Evolutionary conservation across 495 filamentous ascomycete genomes (phyloP), one percentile per base, ranked within the genome.

Genomic region (Penicillium herquei): DNA sequence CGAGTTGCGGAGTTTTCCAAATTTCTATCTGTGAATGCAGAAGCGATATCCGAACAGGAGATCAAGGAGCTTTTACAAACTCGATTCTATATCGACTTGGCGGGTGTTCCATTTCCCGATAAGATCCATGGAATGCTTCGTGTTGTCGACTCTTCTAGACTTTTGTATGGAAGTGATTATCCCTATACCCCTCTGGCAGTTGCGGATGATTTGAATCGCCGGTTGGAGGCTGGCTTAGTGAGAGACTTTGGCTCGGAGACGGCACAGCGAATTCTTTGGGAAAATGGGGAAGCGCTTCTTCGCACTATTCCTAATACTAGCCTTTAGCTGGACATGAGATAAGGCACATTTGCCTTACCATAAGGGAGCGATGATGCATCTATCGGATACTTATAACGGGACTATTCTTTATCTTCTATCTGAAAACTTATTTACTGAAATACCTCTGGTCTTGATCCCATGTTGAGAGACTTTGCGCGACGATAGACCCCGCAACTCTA

Each of bases 21-120:
- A 0, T 49, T 64, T 9, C n/a, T 62, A 3, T 14, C 63, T 5
- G 45, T 39, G 12, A 16, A 30, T 4, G 57, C 42, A 6, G 13
- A 51, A 6, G 48, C 51, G 11, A 35, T 66, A 9, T 63, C 56
- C 0, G 49, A 47, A 5, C 51, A 66, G 4, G 40, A 54, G 2
- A 55, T 71, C 3, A 69, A 64, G 46, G 52, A 64, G 33, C 47
- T 68, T 6, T 49, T 82, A 10, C 52, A 57, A 39, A 56, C 57
- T 17, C 72, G 71, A 7, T 78, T 74, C 49, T 83, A 69, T 58
- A 77, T 81, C 45, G 81, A 83, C 59, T 56, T 84, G 17, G 81
- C 81, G 1, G 81, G 81, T 0, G 67, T 78, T 12, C 67, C 72
- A 6, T 77, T 81, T 54, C 79, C 78, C 14, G 67, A 74, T 57